Base-by-base conservation (phyloP, 441 rosid genomes). In the Corymbia citriodora region DNA sequence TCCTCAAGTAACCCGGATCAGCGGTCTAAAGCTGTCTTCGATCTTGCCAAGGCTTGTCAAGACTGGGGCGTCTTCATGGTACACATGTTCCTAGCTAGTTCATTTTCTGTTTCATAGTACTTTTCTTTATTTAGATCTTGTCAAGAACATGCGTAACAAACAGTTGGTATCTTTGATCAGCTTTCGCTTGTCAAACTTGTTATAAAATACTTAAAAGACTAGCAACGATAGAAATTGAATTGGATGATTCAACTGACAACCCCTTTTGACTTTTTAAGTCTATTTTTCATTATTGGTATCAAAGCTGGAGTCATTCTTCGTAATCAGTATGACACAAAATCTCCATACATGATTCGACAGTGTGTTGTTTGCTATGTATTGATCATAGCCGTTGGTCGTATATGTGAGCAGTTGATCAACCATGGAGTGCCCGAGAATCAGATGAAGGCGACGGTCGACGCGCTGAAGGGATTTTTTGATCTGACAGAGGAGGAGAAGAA, bases 401-500 rank as follows among this genome's bases (percentile, higher is more conserved):
- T 27, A 27, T 53, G 40, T 87, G 40, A 50, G 89, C 70, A 95
- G 96, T 92, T 95, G 89, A 91, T 93, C 65, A 95, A 96, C 89
- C 97, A 96, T 86, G 95, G 93, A 18, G 92, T 96, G 8, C 89
- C 91, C 9, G 93, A 96, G 96, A 89, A 91, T 4, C 5, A 92
- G 49, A 91, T 94, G 93, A 89, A 91, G 90, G 89, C 49, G 21
- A 94, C 92, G 65, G 89, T 93, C 2, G 92, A 92, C 9, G 92
- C 57, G 4, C 89, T 93, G 54, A 45, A 25, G 40, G 92, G 85
- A 33, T 95, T 93, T 82, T 95, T 95, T 87, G 88, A 95, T 88
- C 90, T 95, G 79, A 16, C 88, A 2, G 95, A 95, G 65, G 95
- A 94, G 86, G 95, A 94, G 92, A 96, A 94, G 93, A 70, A 79